A percentile compares a stretch with the other conserved stretches of the same genome.
These are phyloP conservation scores for Coprinopsis sp. DNA, from an alignment of 768 basidiomycete genomes.

Conservation along the genomic window DNA sequence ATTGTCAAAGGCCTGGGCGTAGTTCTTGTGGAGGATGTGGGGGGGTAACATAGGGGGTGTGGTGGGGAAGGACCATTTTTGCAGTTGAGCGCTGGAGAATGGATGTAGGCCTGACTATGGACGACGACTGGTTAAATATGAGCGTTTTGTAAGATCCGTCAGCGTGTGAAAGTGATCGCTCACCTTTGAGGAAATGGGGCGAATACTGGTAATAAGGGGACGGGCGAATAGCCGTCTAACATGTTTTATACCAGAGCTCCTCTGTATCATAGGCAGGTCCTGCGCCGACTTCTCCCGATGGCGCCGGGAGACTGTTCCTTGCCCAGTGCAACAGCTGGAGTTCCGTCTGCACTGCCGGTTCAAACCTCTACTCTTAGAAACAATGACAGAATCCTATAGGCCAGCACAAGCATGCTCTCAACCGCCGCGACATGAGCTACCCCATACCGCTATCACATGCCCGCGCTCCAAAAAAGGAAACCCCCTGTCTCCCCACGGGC, in stretches of 20 bases:
- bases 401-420: too few relatives aligned
- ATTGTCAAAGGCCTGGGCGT: slow-evolving; percentile 69
- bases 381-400: too few relatives aligned
- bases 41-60: slow-evolving; percentile 85
- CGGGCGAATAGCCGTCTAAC: neutral
- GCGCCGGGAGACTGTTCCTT: slow-evolving; percentile 11
- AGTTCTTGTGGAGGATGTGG: slow-evolving; percentile 84
- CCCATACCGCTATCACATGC: slow-evolving; percentile 11
- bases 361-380: too few relatives aligned
- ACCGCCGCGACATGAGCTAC: too few relatives aligned
- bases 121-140: slow-evolving; percentile 13
- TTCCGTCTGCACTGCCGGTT: too few relatives aligned
- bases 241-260: slow-evolving; percentile 2
- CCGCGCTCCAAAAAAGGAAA: neutral
- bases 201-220: slow-evolving; percentile 1
- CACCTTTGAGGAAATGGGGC: neutral
- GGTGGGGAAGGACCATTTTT: slow-evolving; percentile 65
- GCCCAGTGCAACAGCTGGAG: too few relatives aligned
- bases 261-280: neutral
- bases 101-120: slow-evolving; percentile 15
- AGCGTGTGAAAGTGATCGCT: slow-evolving; percentile 12
- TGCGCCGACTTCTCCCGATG: slow-evolving; percentile 13
- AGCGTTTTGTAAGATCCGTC: slow-evolving; percentile 16
- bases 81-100: slow-evolving; percentile 6
- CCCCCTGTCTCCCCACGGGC: slow-evolving; percentile 7